Base-by-base conservation (phyloP, 2,329 filamentous ascomycete genomes). In the Aspergillus arachidicola region DNA sequence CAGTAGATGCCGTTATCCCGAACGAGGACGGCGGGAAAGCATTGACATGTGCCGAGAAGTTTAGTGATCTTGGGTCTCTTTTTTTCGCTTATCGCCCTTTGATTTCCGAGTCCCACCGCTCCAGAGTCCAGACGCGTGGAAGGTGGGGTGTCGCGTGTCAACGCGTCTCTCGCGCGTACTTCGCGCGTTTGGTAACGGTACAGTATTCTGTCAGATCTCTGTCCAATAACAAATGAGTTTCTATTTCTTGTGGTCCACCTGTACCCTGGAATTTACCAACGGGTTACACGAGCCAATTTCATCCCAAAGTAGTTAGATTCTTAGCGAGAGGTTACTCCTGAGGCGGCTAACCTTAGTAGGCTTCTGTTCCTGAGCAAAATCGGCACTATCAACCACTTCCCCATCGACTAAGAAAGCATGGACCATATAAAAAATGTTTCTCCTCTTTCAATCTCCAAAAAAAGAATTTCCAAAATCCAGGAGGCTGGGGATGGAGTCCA, bases 121-220 rank as follows among this genome's bases (percentile, higher is more conserved):
- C 12, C 58, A 38, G 57, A 65, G 57, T 28, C 12, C 58, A 38
- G 57, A 65, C 67, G 67, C 66, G 67, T 60, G 53, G 14, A 50
- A 61, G 28, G 67, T 62, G 68, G 66, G 68, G 66, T 64, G 38
- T 59, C 68, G 68, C 66, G 67, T 63, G 56, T 11, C n/a, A 28
- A 64, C 68, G 67, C 68, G 68, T 68, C 62, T 30, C 34, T 46
- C 19, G 66, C 68, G 65, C 68, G 68, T 57, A 62, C 26, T 9
- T 57, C 63, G 65, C 68, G 68, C 68, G 67, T 62, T 34, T 65
- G 61, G 67, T 70, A 68, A 62, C 34, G 6, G 62, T 68, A 67
- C 65, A 30, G 66, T 67, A 64, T 60, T 11, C 6, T 4, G 21
- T 26, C 46, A 38, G 2, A 3, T 4, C 23, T n/a, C 19, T 3